Base-by-base conservation (phyloP, 2,329 filamentous ascomycete genomes). In the Microcyclosporella mali region DNA sequence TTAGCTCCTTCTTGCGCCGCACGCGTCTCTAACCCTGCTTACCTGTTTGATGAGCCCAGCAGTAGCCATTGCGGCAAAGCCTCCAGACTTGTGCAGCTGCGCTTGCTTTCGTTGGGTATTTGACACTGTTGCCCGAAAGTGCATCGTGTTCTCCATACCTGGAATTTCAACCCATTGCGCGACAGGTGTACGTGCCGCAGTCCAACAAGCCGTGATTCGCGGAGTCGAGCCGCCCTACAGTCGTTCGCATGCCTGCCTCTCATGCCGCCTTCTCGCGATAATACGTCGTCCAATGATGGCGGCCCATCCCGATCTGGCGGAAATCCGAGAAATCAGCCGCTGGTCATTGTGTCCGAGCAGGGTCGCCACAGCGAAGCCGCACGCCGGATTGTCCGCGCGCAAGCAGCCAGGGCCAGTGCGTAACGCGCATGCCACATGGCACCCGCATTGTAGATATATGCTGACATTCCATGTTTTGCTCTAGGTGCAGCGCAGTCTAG, bases 321-420 rank as follows among this genome's bases (percentile, higher is more conserved):
- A 18, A 30, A 43, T 6, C 21, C 31, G 12, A 49, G 43, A 15
- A 55, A 53, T 14, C 45, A 55, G 37, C 59, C 57, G 17, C 45
- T 63, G 43, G 56, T 63, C 28, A 62, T 63, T 32, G 59, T 63
- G 18, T 59, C 58, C 17, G 57, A 61, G 43, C 51, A 48, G 14
- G 58, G 59, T 17, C 41, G 56, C 18, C 58, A 61, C 37, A 57
- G 51, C 28, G 51, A 60, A 33, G 60, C 55, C 12, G 57, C 55
- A 7, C 54, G 60, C 9, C 52, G 60, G 12, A 55, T 61, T 25
- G 60, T 63, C 10, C 53, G 60, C 25, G 59, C 60, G 2, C 60
- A 63, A 34, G 60, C 60, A 19, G 60, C 60, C 21, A 52, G 60
- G 32, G 60, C 60, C 9, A 62, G 59, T 41, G n/a, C n/a, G n/a